A percentile compares a stretch with the other conserved stretches of the same genome.
These are phyloP conservation scores for Trebouxia sp. DNA, from an alignment of 139 green algal species.

Conservation along the genomic window DNA sequence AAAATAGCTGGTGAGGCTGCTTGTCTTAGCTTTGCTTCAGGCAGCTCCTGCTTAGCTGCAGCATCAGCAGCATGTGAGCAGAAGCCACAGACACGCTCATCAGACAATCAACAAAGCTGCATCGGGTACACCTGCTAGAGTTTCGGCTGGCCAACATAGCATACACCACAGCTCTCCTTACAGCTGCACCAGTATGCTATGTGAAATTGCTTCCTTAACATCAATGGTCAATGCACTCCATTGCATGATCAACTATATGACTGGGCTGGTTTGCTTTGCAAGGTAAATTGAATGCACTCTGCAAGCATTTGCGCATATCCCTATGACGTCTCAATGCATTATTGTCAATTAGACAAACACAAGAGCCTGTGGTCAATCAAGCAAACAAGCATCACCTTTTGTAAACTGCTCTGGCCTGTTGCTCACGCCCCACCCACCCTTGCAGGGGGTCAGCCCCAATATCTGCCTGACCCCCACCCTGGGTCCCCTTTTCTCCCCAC, in stretches of 20 bases:
- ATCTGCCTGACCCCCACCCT: neutral
- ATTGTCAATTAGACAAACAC: neutral
- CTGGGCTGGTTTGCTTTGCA: neutral
- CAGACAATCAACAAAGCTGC: neutral
- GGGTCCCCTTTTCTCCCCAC: neutral
- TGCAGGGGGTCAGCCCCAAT: conserved; percentile 18
- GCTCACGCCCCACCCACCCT: conserved; percentile 6
- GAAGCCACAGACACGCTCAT: neutral
- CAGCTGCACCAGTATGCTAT: too few species aligned
- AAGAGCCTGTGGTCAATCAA: neutral
- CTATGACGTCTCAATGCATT: neutral
- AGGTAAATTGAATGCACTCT: neutral
- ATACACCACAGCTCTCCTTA: too few species aligned
- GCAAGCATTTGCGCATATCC: neutral
- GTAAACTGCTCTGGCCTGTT: conserved; percentile 24
- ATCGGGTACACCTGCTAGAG: too few species aligned
- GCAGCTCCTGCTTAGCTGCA: too few species aligned
- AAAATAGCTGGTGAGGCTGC: too few species aligned
- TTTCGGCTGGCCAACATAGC: too few species aligned
- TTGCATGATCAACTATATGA: neutral
- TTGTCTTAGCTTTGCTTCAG: too few species aligned
- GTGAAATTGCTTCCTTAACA: too few species aligned
- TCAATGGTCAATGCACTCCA: too few species aligned
- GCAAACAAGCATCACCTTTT: neutral
- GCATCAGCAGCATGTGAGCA: neutral